A percentile compares a stretch with the other conserved stretches of the same genome.
Evolutionary conservation across 257 asterid genomes (phyloP).

Genomic region (Salvia hispanica): DNA sequence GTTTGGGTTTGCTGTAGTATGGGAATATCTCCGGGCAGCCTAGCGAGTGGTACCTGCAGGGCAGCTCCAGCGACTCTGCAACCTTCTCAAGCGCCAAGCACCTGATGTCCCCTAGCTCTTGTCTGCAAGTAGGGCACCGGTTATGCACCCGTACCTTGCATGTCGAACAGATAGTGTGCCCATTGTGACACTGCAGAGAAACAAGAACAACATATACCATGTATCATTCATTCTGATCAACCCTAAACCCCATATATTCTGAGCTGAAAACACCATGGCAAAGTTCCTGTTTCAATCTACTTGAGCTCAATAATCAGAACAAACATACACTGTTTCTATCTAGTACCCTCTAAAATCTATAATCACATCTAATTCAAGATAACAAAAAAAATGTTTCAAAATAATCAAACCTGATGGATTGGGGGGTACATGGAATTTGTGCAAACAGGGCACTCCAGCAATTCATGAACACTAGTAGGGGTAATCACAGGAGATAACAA

Average conservation of each 20-base stretch:
- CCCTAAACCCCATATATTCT: too few relatives aligned
- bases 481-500: slow-evolving; percentile 50
- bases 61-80: slow-evolving; percentile 75
- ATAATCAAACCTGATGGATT: slow-evolving; percentile 68
- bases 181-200: slow-evolving; percentile 42
- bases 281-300: too few relatives aligned
- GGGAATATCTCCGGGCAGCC: slow-evolving; percentile 86
- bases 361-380: slow-evolving; percentile 8
- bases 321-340: too few relatives aligned
- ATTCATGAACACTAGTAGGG: slow-evolving; percentile 79
- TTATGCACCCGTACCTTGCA: slow-evolving; percentile 76
- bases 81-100: slow-evolving; percentile 81
- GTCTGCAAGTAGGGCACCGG: slow-evolving; percentile 80
- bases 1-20: slow-evolving; percentile 77
- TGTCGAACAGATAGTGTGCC: slow-evolving; percentile 50
- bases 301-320: too few relatives aligned
- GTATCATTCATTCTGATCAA: background rate
- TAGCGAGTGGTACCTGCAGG: slow-evolving; percentile 65
- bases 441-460: slow-evolving; percentile 92
- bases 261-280: too few relatives aligned
- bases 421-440: slow-evolving; percentile 95
- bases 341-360: too few relatives aligned
- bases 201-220: background rate
- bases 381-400: slow-evolving; percentile 5
- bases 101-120: slow-evolving; percentile 80